Conservation (phyloP, 345 rosid genomes). For the Lepidium africanum region DNA sequence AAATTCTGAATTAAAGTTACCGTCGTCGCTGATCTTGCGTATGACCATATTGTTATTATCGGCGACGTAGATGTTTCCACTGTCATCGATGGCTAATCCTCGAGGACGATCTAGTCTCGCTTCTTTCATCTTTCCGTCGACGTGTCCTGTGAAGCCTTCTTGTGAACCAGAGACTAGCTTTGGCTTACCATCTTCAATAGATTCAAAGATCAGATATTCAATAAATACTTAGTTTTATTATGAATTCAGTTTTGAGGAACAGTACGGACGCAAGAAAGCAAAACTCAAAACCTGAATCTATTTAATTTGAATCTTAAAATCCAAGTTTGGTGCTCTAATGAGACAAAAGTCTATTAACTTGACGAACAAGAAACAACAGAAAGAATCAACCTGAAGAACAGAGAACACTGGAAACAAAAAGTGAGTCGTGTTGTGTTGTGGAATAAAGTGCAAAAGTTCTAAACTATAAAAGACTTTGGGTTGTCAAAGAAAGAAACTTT, state of each 20-base stretch:
- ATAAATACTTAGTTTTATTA: not conserved
- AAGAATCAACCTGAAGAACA: slow-evolving; percentile 16
- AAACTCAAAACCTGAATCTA: slow-evolving; percentile 4
- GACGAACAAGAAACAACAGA: slow-evolving; percentile 2
- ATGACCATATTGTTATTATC: slow-evolving; percentile 90
- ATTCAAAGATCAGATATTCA: not conserved
- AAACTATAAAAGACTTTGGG: not conserved
- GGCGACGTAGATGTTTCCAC: slow-evolving; percentile 90
- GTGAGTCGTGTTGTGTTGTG: slow-evolving; percentile 18
- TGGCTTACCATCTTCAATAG: slow-evolving; percentile 73
- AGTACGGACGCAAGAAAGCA: not conserved
- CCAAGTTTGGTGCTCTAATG: not conserved
- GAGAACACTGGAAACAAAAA: slow-evolving; percentile 4
- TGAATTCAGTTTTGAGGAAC: not conserved
- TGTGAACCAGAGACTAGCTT: slow-evolving; percentile 82
- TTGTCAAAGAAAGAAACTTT: not conserved
- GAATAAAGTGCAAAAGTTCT: slow-evolving; percentile 19
- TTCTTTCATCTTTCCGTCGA: slow-evolving; percentile 76
- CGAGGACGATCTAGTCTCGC: slow-evolving; percentile 85
- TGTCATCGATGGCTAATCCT: slow-evolving; percentile 74
- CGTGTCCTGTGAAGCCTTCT: slow-evolving; percentile 81
- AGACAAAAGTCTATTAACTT: slow-evolving; percentile 18
- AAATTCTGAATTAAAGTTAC: slow-evolving; percentile 27
- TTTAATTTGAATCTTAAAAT: not conserved
- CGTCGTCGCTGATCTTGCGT: slow-evolving; percentile 87